A percentile compares a stretch with the other conserved stretches of the same genome.
Evolutionary conservation across 495 filamentous ascomycete genomes (phyloP).

Genomic region (Hypoxylon fuscum): DNA sequence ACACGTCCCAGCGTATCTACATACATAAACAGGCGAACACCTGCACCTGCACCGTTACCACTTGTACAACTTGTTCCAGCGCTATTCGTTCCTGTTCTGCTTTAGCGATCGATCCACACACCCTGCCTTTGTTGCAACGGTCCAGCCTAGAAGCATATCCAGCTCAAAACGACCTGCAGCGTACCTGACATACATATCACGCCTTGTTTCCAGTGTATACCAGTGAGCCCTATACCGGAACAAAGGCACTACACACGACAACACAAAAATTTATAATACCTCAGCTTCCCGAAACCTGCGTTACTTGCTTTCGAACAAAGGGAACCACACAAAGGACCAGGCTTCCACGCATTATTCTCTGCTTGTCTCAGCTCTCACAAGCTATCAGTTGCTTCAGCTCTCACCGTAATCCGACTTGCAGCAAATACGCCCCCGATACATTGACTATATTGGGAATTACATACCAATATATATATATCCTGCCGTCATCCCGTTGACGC

Average conservation of each 20-base stretch:
- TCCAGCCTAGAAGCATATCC: constrained; percentile 29
- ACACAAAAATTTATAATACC: constrained; percentile 44
- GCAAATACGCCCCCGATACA: constrained; percentile 22
- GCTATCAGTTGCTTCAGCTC: constrained; percentile 42
- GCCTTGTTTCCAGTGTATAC: constrained; percentile 33
- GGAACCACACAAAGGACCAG: constrained; percentile 31
- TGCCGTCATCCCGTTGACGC: constrained; percentile 46
- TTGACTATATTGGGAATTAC: constrained; percentile 34
- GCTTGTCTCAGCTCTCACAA: constrained; percentile 45
- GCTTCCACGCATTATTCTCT: constrained; percentile 43
- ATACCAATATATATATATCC: constrained; percentile 45
- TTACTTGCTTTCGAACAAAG: constrained; percentile 39
- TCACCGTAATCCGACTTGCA: constrained; percentile 30
- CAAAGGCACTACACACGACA: constrained; percentile 37
- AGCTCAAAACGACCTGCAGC: constrained; percentile 39
- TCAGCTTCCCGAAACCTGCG: constrained; percentile 46
- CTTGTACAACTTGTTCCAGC: constrained; percentile 47
- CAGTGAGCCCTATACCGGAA: constrained; percentile 37
- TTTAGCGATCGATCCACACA: constrained; percentile 43
- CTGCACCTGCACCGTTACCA: constrained; percentile 43
- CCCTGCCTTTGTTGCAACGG: constrained; percentile 31
- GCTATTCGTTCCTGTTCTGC: constrained; percentile 39
- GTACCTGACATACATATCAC: constrained; percentile 42
- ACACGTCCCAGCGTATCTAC: constrained; percentile 33
- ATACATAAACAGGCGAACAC: constrained; percentile 38